Conservation (phyloP, 345 rosid genomes). For the Brassica nigra region DNA sequence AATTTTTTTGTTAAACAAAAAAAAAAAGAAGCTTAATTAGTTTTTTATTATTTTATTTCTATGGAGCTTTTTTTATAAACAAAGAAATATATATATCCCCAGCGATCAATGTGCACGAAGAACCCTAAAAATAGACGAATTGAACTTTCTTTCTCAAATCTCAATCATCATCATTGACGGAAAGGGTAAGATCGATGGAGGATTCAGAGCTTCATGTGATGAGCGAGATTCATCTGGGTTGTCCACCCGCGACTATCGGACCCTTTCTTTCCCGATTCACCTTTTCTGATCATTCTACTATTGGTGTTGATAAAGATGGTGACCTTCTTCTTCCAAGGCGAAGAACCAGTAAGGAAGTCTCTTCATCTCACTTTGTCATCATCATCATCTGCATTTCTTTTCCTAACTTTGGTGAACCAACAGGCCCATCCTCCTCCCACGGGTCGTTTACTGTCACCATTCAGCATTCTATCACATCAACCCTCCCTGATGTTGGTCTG, state of each 20-base stretch:
- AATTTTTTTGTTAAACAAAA: not conserved
- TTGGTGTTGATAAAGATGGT: conserved; percentile 74
- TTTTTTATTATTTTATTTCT: not conserved
- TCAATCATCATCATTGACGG: not conserved
- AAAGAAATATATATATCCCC: not conserved
- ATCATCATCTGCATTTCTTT: too few relatives aligned
- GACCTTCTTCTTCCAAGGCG: conserved; percentile 81
- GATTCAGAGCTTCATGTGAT: conserved; percentile 55
- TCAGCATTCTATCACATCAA: conserved; percentile 73
- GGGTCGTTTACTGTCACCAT: conserved; percentile 53
- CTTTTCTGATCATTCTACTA: conserved; percentile 48
- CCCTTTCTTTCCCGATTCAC: conserved; percentile 68
- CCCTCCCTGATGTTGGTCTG: conserved; percentile 74
- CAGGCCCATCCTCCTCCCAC: conserved; percentile 41
- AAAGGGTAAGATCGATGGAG: not conserved
- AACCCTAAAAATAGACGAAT: not conserved
- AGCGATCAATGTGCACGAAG: not conserved
- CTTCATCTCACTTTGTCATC: not conserved
- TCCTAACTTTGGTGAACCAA: too few relatives aligned
- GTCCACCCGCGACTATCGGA: conserved; percentile 60
- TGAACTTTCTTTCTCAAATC: not conserved
- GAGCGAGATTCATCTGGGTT: conserved; percentile 88
- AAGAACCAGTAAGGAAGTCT: conserved; percentile 37
- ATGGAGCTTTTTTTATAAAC: not conserved
- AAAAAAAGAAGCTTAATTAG: not conserved